Percentiles rank a stretch among this genome's conserved stretches.
phyloP scores from a whole-genome alignment of 23 red algal species.

The Gracilaria gracilis region DNA sequence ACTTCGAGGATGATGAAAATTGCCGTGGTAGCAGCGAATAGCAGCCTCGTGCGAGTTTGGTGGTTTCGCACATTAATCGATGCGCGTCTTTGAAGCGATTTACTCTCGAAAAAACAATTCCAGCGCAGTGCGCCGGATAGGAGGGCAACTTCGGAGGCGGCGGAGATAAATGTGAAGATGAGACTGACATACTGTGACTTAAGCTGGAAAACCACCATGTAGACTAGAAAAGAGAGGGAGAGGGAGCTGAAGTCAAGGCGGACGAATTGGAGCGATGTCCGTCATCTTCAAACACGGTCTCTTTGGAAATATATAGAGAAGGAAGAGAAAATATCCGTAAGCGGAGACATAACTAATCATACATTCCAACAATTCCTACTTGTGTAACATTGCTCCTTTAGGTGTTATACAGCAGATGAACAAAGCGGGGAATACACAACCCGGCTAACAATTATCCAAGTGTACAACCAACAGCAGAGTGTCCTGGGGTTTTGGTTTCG shows the following conservation, averaged over 20 bases:
- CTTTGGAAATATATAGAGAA: too few relatives aligned
- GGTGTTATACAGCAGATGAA: too few relatives aligned
- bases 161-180: neutral
- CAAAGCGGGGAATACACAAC: neutral
- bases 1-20: neutral
- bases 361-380: too few relatives aligned
- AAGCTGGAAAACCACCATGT: neutral
- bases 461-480: too few relatives aligned
- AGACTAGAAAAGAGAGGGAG: neutral
- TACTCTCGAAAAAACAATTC: neutral
- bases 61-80: neutral
- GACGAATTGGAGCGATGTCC: too few relatives aligned
- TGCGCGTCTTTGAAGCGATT: neutral
- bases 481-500: too few relatives aligned
- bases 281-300: too few relatives aligned
- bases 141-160: neutral
- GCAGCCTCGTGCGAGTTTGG: neutral
- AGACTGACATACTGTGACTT: conserved; percentile 15
- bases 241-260: neutral
- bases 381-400: too few relatives aligned
- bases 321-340: too few relatives aligned
- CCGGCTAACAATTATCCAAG: too few relatives aligned
- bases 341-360: too few relatives aligned
- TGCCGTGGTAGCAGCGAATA: neutral
- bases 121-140: neutral